Conservation (phyloP, 495 filamentous ascomycete genomes). For the Penicillium flavigenum region DNA sequence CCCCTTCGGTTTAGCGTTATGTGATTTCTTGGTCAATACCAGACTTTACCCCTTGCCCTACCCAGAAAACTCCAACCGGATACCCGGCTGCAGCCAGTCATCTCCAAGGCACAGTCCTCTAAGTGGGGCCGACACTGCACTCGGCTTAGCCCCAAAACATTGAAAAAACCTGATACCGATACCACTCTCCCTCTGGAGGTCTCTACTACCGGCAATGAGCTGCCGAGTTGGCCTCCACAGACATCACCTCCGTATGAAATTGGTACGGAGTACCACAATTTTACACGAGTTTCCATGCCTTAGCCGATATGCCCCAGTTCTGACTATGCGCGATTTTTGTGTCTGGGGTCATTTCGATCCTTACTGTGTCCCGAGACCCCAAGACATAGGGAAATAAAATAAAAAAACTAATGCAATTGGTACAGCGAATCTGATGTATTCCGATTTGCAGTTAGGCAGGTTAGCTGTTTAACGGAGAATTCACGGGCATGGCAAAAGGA, state of each 20-base stretch:
- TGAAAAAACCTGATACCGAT: constrained; percentile 4
- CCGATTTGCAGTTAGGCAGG: constrained; percentile 2
- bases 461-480: constrained; percentile 6
- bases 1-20: not conserved
- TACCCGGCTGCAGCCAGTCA: constrained; percentile 12
- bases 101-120: not conserved
- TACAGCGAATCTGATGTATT: not conserved
- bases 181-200: constrained; percentile 1
- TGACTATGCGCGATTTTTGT: constrained; percentile 36
- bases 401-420: constrained; percentile 10
- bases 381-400: constrained; percentile 1
- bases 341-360: constrained; percentile 6
- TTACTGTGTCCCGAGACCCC: constrained; percentile 4
- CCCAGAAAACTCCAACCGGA: constrained; percentile 8
- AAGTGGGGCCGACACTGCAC: constrained; percentile 5
- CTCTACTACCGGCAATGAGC: constrained; percentile 10
- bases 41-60: constrained; percentile 18
- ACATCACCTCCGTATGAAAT: not conserved
- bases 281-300: constrained; percentile 1
- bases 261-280: not conserved
- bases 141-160: constrained; percentile 7
- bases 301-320: constrained; percentile 22
- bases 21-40: constrained; percentile 9
- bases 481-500: constrained; percentile 3
- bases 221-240: constrained; percentile 16